Base-by-base conservation (phyloP, 495 filamentous ascomycete species). In the Penicilliopsis zonata region DNA sequence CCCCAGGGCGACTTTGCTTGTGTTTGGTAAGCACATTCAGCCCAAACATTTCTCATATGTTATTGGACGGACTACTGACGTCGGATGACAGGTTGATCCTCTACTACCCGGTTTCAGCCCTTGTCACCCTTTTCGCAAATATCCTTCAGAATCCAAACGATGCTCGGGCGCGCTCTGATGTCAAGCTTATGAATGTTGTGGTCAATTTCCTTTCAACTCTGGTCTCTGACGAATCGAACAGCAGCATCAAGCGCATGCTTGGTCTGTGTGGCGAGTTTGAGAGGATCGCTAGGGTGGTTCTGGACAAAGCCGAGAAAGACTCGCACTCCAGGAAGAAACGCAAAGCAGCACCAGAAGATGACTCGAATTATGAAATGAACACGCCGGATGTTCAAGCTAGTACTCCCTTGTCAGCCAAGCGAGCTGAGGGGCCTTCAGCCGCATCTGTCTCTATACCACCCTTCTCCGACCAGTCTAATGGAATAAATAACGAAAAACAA, bases 111-210 rank as follows among this genome's bases (percentile, higher is more conserved):
- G 86, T 98, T 10, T 95, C 92, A 2, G 82, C 90, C 8, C 70
- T 96, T 9, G 85, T 98, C 3, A 98, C 90, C 2, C 65, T 98
- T 17, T 98, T 98, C 49, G 90, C 87, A 32, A 94, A 96, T 50
- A 90, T 98, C 34, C 64, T 98, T 3, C 92, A 98, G 51, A 96
- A 96, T 40, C 92, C 92, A 0, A 78, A 83, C 38, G 90, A 98
- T 50, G 70, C 77, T 4, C 78, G 86, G 19, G 86, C 88, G 24
- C 76, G 84, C 10, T 82, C 84, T 5, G 90, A 98, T 53, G 72
- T 93, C 6, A 78, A 80, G 43, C 59, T 95, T 22, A 95, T 98
- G 86, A 84, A 76, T 44, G 67, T 84, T 6, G 92, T 98, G 3
- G 86, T 94, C 28, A 85, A 75, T 41, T 96, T 96, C 52, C 61